Base-by-base conservation (phyloP, 805 yeast genomes). In the Saccharomycopsis fermentans region DNA sequence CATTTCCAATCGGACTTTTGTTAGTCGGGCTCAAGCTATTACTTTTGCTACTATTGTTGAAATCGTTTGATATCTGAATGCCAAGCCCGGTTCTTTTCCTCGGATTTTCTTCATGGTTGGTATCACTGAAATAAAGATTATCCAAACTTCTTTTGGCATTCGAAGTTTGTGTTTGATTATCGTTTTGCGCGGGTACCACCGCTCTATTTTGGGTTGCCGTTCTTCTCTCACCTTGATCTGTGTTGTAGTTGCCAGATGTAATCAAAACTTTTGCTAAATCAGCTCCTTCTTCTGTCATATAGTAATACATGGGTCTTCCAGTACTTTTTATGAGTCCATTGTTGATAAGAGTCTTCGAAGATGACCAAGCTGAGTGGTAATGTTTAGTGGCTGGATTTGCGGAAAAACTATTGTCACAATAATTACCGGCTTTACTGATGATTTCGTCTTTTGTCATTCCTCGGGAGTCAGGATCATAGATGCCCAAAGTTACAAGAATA, bases 301-400 rank as follows among this genome's bases (percentile, higher is more conserved):
- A 76, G 68, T 82, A 90, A 26, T 77, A 68, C 37, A 74, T 73
- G 0, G 92, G 91, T 35, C 84, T 73, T 0, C 88, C 90, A 4
- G 71, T 68, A 1, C 71, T 70, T 14, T 71, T 72, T 0, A 91
- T 84, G 37, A 87, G 72, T 16, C 79, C 87, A 56, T 86, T 78
- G 32, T 77, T 80, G 19, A 81, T 65, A 57, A 92, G 71, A 1
- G 84, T 82, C 60, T 84, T 85, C 37, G 84, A 73, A 8, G 88
- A 76, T 19, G 73, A 74, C 96, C 96, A 89, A 0, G 95, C 92
- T 1, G 89, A 81, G 66, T 86, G 82, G 64, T 77, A 80, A 55
- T 83, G 86, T 24, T 77, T 77, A 0, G 86, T 77, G 0, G 84
- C 71, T 1, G 87, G 82, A 65, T 84, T 85, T 0, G 81, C 62